Percentiles rank a stretch among this genome's conserved stretches.
Conservation (phyloP, 306 rosid species). For the Lotus japonicus region DNA sequence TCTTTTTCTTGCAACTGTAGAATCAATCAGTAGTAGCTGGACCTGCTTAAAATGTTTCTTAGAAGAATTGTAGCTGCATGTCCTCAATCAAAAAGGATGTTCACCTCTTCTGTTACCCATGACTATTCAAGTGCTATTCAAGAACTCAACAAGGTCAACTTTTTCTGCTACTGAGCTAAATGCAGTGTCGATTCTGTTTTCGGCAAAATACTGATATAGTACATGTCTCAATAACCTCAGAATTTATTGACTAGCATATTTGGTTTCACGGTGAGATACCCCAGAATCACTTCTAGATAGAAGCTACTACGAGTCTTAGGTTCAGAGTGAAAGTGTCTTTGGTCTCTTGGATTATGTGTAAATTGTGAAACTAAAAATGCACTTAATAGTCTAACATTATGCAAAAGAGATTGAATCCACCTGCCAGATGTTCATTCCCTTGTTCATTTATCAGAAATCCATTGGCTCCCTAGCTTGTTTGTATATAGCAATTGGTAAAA, state of each 20-base stretch:
- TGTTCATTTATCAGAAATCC: not conserved
- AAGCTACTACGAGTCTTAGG: no score
- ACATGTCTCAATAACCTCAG: not conserved
- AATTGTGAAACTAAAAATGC: no score
- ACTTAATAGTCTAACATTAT: not conserved
- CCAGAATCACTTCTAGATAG: no score
- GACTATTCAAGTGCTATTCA: conserved; percentile 49
- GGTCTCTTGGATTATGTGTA: no score
- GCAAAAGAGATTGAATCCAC: not conserved
- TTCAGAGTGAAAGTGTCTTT: no score
- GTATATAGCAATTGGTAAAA: not conserved
- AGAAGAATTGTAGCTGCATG: conserved; percentile 41
- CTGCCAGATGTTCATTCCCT: not conserved
- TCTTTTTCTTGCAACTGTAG: conserved; percentile 5
- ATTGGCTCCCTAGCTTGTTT: not conserved
- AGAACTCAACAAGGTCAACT: conserved; percentile 67
- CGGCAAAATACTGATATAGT: not conserved
- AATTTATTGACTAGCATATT: not conserved
- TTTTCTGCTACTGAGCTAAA: not conserved
- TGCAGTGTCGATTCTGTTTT: not conserved
- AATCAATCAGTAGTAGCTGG: not conserved
- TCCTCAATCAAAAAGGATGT: conserved; percentile 50
- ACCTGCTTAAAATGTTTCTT: conserved; percentile 44
- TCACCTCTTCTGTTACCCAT: conserved; percentile 38
- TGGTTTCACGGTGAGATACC: no score